These are phyloP conservation scores for Durotheca rogersii DNA, from an alignment of 495 filamentous ascomycete species.

Conservation along the genomic window DNA sequence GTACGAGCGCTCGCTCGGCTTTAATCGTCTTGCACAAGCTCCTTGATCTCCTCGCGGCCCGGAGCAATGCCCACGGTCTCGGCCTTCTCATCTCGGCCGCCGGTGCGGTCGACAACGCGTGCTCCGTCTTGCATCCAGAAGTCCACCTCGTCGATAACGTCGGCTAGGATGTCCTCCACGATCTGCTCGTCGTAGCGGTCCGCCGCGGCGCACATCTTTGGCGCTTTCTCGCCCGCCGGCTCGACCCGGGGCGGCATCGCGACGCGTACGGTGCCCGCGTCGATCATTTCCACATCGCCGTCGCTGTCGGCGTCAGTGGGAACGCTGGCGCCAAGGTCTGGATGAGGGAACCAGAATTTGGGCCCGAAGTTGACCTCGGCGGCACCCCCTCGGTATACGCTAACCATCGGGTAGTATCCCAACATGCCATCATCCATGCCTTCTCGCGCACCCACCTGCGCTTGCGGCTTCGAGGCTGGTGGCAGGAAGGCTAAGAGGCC, in stretches of 20 bases:
- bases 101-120: conserved; percentile 44
- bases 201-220: conserved; percentile 57
- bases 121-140: conserved; percentile 69
- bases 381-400: conserved; percentile 86
- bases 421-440: conserved; percentile 88
- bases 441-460: conserved; percentile 72
- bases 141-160: conserved; percentile 89
- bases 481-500: conserved; percentile 90
- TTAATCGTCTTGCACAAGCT: conserved; percentile 64
- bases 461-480: conserved; percentile 77
- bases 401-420: conserved; percentile 93
- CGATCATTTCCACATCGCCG: conserved; percentile 56
- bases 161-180: conserved; percentile 88
- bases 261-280: conserved; percentile 29
- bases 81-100: conserved; percentile 41
- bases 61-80: conserved; percentile 40
- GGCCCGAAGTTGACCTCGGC: conserved; percentile 90
- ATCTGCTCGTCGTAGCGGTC: conserved; percentile 94
- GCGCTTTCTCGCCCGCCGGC: conserved; percentile 4
- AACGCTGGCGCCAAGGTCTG: conserved; percentile 39
- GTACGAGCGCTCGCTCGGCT: conserved; percentile 9
- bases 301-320: conserved; percentile 28
- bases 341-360: conserved; percentile 84
- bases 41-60: conserved; percentile 58
- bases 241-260: not conserved